Base-by-base conservation (phyloP, 2,329 filamentous ascomycete genomes). In the Fusarium compactum region DNA sequence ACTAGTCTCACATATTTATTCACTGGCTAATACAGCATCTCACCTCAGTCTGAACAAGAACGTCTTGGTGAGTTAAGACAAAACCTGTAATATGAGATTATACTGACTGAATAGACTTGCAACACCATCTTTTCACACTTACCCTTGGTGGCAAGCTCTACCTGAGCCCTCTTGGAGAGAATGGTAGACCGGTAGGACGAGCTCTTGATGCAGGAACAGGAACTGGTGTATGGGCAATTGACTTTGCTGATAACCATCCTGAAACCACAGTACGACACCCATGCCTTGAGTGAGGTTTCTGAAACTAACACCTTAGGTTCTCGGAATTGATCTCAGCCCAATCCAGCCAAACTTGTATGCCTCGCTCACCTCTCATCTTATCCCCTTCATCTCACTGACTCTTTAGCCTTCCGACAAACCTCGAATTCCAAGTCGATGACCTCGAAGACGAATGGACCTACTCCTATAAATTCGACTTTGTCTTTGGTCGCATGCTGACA, bases 121-220 rank as follows among this genome's bases (percentile, higher is more conserved):
- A 82, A 65, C 80, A 82, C 58, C 76, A 80, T 27, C 65, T 81
- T 0, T 80, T 79, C 34, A 54, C 67, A 0, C 65, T 82, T 15
- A 81, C 79, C 0, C 71, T 80, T 18, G 74, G 76, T 1, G 74
- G 75, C 14, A 77, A 76, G 44, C 72, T 81, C 0, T 76, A 69
- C 40, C 43, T 76, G 0, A 71, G 69, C 3, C 81, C 81, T 0
- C 69, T 6, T 71, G 61, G 9, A 62, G 59, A 41, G 8, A 16
- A 20, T 14, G 62, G 76, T 7, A 73, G 52, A 16, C 72, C 69
- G 2, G 48, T 78, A 14, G 52, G 63, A 8, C 77, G 75, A 6
- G 76, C 82, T 10, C 76, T 87, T 2, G 85, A 87, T 72, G 72
- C 84, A 27, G 84, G 84, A n/a, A 85, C 83, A 3, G 84, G 84